These are phyloP conservation scores for Pyrenophora seminiperda DNA, from an alignment of 2,329 filamentous ascomycete species.

Conservation along the genomic window DNA sequence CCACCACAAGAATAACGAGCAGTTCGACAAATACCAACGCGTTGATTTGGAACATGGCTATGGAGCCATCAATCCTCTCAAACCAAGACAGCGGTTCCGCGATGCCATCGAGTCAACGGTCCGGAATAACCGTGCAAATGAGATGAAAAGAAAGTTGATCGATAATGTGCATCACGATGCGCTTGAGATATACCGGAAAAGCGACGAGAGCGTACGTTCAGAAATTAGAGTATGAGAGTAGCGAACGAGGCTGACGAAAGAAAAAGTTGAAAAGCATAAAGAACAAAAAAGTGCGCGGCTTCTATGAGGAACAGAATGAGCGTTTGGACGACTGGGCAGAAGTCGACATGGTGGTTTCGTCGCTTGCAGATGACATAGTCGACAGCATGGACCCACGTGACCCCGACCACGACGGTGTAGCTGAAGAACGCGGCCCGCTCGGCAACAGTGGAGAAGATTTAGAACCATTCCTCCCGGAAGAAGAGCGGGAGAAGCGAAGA, in stretches of 20 bases:
- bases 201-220: constrained; percentile 52
- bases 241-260: neutral
- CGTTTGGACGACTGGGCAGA: constrained; percentile 63
- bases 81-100: constrained; percentile 46
- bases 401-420: constrained; percentile 61
- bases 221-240: neutral
- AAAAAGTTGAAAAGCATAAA: constrained; percentile 56
- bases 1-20: constrained; percentile 12
- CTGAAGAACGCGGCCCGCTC: constrained; percentile 58
- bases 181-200: constrained; percentile 58
- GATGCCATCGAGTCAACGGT: constrained; percentile 56
- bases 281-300: constrained; percentile 57
- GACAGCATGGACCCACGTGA: constrained; percentile 64
- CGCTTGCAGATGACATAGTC: constrained; percentile 63
- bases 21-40: constrained; percentile 22
- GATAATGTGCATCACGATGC: constrained; percentile 54
- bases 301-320: constrained; percentile 62
- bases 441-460: constrained; percentile 57
- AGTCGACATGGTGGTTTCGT: constrained; percentile 62
- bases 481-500: constrained; percentile 56
- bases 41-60: constrained; percentile 40
- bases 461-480: constrained; percentile 61
- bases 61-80: constrained; percentile 22
- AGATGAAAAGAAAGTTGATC: constrained; percentile 57
- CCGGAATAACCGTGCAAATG: constrained; percentile 51